These are phyloP conservation scores for Coniosporium uncinatum DNA, from an alignment of 2,329 filamentous ascomycete species.

Conservation along the genomic window DNA sequence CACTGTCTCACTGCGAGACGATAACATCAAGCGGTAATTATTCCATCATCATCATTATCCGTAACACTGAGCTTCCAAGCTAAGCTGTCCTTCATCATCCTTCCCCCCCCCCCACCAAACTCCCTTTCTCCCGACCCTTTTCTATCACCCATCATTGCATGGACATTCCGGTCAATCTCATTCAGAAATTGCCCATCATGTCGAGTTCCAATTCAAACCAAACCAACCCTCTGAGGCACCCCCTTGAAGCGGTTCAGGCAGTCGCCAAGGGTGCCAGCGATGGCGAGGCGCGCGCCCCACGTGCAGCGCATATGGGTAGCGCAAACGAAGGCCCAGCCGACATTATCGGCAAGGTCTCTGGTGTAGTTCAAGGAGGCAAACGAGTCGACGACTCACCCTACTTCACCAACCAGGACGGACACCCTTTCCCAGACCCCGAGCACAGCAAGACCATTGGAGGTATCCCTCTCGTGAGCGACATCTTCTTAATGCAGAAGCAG, in stretches of 20 bases:
- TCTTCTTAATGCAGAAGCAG: slow-evolving; percentile 48
- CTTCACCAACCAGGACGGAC: slow-evolving; percentile 50
- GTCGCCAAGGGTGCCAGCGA: slow-evolving; percentile 30
- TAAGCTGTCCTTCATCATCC: too few relatives aligned
- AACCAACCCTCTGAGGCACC: slow-evolving; percentile 26
- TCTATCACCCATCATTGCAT: too few relatives aligned
- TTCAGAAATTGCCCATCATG: too few relatives aligned
- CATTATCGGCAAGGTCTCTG: slow-evolving; percentile 44
- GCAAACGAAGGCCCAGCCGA: slow-evolving; percentile 47
- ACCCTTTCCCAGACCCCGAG: slow-evolving; percentile 41
- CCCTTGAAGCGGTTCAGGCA: slow-evolving; percentile 31
- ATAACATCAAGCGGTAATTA: too few relatives aligned
- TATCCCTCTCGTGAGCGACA: slow-evolving; percentile 43
- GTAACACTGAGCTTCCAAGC: too few relatives aligned
- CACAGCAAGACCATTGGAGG: slow-evolving; percentile 49
- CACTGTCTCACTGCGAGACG: too few relatives aligned
- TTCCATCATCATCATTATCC: too few relatives aligned
- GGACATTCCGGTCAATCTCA: too few relatives aligned
- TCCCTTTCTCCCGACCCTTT: too few relatives aligned
- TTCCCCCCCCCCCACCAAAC: too few relatives aligned
- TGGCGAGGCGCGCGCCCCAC: slow-evolving; percentile 29
- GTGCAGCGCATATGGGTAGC: slow-evolving; percentile 33
- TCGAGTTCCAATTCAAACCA: slow-evolving; percentile 26
- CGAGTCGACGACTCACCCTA: slow-evolving; percentile 42
- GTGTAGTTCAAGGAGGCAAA: slow-evolving; percentile 37